These are phyloP conservation scores for Erysimum cheiranthoides DNA, from an alignment of 345 rosid species.

Conservation along the genomic window DNA sequence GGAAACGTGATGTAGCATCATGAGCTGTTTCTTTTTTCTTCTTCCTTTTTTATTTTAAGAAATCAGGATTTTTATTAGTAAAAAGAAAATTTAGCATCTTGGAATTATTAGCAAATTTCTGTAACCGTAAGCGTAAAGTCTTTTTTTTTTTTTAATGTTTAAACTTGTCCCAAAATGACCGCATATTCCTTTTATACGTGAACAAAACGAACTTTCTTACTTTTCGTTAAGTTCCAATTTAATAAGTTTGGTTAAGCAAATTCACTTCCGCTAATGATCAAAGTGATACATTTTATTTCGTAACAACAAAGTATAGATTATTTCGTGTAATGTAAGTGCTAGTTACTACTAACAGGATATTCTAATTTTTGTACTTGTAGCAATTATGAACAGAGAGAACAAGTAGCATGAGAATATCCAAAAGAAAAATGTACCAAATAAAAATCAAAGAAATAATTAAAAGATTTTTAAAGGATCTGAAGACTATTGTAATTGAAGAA, in stretches of 20 bases:
- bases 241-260: background rate
- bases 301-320: background rate
- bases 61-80: background rate
- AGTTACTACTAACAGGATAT: too few species aligned
- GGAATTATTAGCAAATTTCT: background rate
- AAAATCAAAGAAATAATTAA: background rate
- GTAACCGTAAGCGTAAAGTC: background rate
- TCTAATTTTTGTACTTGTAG: too few species aligned
- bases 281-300: background rate
- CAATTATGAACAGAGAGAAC: background rate
- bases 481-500: slow-evolving; percentile 25
- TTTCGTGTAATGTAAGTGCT: too few species aligned
- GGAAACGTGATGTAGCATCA: slow-evolving; percentile 22
- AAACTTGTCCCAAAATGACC: background rate
- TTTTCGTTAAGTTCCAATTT: background rate
- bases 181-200: slow-evolving; percentile 25
- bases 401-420: background rate
- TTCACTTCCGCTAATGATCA: background rate
- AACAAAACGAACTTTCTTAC: slow-evolving; percentile 6
- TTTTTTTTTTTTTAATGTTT: background rate
- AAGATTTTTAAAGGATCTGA: background rate
- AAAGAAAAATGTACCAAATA: background rate
- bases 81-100: background rate
- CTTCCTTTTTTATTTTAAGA: slow-evolving; percentile 7
- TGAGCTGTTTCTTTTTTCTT: slow-evolving; percentile 25